A percentile compares a stretch with the other conserved stretches of the same genome.
Evolutionary conservation across 2,329 filamentous ascomycete genomes (phyloP).

Genomic region (Penicillium nordicum): DNA sequence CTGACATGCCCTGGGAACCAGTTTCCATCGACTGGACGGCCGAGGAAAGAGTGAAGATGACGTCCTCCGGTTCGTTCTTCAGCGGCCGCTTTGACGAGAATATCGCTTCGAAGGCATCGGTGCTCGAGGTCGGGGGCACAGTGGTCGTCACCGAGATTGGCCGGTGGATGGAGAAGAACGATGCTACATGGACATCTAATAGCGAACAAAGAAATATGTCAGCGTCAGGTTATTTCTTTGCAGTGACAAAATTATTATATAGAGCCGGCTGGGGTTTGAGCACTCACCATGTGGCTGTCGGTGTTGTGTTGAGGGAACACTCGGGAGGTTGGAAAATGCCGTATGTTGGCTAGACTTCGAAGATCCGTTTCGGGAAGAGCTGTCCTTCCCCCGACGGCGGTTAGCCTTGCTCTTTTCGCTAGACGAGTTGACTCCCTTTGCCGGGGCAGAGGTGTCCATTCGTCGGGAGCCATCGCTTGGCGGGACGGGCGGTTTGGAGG

Average conservation of each 20-base stretch:
- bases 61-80: slow-evolving; percentile 49
- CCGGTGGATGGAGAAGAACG: slow-evolving; percentile 93
- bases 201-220: slow-evolving; percentile 1
- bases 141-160: slow-evolving; percentile 85
- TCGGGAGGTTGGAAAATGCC: slow-evolving; percentile 44
- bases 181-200: slow-evolving; percentile 78
- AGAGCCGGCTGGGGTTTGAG: not conserved
- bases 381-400: slow-evolving; percentile 38
- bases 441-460: slow-evolving; percentile 39
- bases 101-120: slow-evolving; percentile 78
- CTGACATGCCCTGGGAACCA: slow-evolving; percentile 31
- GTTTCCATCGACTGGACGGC: slow-evolving; percentile 46
- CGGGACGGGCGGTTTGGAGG: slow-evolving; percentile 47
- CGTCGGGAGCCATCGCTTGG: slow-evolving; percentile 46
- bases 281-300: slow-evolving; percentile 47
- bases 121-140: slow-evolving; percentile 68
- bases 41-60: slow-evolving; percentile 63
- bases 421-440: slow-evolving; percentile 39
- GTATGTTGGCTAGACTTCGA: slow-evolving; percentile 38
- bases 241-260: not conserved
- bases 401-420: slow-evolving; percentile 36
- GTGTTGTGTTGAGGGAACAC: slow-evolving; percentile 49
- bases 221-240: not conserved
- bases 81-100: slow-evolving; percentile 61
- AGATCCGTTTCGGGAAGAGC: slow-evolving; percentile 30